Base-by-base conservation (phyloP, 768 basidiomycete species). In the Lactarius evosmus region DNA sequence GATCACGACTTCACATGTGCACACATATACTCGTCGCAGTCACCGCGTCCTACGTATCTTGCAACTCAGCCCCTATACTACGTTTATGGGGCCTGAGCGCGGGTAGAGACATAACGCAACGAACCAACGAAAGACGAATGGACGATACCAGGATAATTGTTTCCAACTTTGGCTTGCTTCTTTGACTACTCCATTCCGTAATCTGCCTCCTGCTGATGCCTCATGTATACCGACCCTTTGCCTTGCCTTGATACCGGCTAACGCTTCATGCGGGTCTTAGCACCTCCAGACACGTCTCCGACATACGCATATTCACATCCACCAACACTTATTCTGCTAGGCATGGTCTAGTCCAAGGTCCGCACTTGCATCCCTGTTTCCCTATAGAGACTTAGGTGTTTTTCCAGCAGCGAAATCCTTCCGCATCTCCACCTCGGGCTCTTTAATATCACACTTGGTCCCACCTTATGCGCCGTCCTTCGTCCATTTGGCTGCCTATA, bases 151-250 rank as follows among this genome's bases (percentile, higher is more conserved):
- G 40, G 22, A 34, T 49, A 27, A 29, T 22, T 40, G 17, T 36
- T 53, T 11, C 38, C 9, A 8, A 25, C 12, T 52, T 40, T 27
- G 49, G 46, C 2, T 17, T 19, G 6, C 33, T 11, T 32, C 30
- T 3, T 32, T n/a, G 17, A 16, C 30, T 16, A 22, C 55, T 6
- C 25, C 44, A 62, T 55, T 16, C 33, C 61, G 54, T 62, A 49
- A 62, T 55, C 9, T 55, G 19, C 32, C 34, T 38, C 19, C 22
- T 34, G 25, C 32, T 5, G 19, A n/a, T 40, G 54, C 59, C 64
- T 65, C 64, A 33, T 33, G 59, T 33, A 56, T 38, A 41, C 64
- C 22, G 49, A 49, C 50, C 64, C 46, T 22, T 54, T 30, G 49
- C 64, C 64, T 61, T 49, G 27, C 64, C 27, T 44, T 52, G 49